A percentile compares a stretch with the other conserved stretches of the same genome.
Conservation (phyloP, 2,329 filamentous ascomycete genomes). For the Hymenoscyphus occultus region DNA sequence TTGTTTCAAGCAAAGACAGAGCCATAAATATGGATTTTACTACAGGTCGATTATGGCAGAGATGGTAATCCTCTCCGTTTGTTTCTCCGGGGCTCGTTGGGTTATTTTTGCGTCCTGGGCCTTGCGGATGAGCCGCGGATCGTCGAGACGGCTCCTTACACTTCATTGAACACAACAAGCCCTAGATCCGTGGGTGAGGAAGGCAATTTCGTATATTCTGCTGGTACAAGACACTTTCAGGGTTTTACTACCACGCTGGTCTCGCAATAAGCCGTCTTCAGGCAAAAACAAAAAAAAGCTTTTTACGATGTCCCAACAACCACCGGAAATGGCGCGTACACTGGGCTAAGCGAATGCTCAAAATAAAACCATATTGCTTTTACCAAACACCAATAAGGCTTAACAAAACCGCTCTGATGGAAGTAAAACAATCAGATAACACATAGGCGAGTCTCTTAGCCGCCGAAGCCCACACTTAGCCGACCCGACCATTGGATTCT, state of each 20-base stretch:
- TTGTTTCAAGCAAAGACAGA: slow-evolving; percentile 4
- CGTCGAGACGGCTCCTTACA: neutral
- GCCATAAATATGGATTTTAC: neutral
- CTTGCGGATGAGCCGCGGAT: neutral
- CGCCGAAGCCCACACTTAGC: slow-evolving; percentile 4
- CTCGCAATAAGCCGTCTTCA: neutral
- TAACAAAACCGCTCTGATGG: neutral
- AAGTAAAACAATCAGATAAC: neutral
- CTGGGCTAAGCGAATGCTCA: neutral
- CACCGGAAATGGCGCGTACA: neutral
- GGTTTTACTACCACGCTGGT: neutral
- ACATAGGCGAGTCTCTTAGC: slow-evolving; percentile 1
- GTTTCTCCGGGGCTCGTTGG: neutral
- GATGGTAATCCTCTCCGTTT: neutral
- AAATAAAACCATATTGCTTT: neutral
- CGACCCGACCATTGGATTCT: neutral
- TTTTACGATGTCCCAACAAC: neutral
- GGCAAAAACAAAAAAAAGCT: neutral
- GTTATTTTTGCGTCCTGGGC: neutral
- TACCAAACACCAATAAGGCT: neutral
- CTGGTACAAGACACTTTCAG: neutral
- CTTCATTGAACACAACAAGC: neutral
- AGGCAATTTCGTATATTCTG: neutral
- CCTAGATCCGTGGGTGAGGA: neutral
- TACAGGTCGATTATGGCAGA: neutral